Percentiles rank a stretch among this genome's conserved stretches.
Evolutionary conservation across 169 alveolate genomes (phyloP).

Genomic region (Eimeria nieschulzi): DNA sequence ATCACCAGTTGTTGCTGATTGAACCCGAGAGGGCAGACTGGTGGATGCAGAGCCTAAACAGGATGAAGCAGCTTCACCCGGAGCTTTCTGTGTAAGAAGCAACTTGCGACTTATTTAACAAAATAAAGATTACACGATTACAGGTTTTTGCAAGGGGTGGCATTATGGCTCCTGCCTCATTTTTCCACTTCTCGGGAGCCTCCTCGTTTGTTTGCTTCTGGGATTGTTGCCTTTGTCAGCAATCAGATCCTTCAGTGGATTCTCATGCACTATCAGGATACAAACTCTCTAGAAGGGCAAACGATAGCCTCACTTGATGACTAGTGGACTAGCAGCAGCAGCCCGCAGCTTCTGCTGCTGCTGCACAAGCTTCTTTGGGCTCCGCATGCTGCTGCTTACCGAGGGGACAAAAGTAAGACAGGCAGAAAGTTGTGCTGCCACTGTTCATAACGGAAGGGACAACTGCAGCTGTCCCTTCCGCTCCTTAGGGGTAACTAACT

Average conservation of each 20-base stretch:
- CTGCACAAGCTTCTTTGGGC: neutral
- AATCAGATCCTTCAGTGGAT: constrained; percentile 68
- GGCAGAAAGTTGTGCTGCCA: too few relatives aligned
- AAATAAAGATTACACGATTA: too few relatives aligned
- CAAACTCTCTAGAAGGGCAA: neutral
- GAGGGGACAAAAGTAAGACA: too few relatives aligned
- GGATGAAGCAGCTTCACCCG: constrained; percentile 38
- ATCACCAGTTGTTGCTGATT: constrained; percentile 28
- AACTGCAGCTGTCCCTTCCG: too few relatives aligned
- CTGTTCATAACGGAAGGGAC: too few relatives aligned
- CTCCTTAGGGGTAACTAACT: too few relatives aligned
- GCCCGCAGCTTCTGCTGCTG: constrained; percentile 11
- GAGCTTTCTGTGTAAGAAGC: constrained; percentile 34
- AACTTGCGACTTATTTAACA: too few relatives aligned
- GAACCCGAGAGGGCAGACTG: constrained; percentile 44
- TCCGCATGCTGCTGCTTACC: too few relatives aligned
- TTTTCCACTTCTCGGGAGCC: neutral
- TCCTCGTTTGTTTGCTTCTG: neutral
- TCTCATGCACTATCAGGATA: constrained; percentile 58
- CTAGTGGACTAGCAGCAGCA: neutral
- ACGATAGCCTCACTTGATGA: neutral
- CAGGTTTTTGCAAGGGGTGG: too few relatives aligned
- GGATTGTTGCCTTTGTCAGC: constrained; percentile 20
- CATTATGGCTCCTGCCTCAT: too few relatives aligned
- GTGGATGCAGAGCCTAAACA: constrained; percentile 59